A percentile compares a stretch with the other conserved stretches of the same genome.
Conservation (phyloP, 164 flowering plant species). For the Magnolia sinica region DNA sequence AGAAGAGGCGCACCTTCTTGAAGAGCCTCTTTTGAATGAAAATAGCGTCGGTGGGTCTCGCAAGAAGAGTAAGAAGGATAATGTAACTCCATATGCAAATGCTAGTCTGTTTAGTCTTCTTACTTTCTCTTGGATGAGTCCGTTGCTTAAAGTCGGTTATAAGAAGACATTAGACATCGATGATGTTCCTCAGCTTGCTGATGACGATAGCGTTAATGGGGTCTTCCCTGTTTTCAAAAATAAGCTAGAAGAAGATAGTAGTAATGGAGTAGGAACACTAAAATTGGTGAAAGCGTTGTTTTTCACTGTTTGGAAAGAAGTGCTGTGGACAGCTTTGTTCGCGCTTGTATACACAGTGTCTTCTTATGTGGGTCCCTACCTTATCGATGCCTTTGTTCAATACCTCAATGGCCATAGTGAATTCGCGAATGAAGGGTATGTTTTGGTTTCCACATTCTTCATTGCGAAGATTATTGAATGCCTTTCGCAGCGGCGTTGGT, state of each 20-base stretch:
- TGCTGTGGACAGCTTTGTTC: slow-evolving; percentile 38
- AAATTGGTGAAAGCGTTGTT: slow-evolving; percentile 48
- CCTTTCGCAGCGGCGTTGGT: slow-evolving; percentile 56
- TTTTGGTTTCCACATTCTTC: slow-evolving; percentile 50
- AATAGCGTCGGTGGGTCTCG: slow-evolving; percentile 4
- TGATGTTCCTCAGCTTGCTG: slow-evolving; percentile 43
- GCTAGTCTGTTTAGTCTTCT: slow-evolving; percentile 34
- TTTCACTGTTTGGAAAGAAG: slow-evolving; percentile 39
- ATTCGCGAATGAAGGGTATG: slow-evolving; percentile 46
- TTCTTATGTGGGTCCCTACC: slow-evolving; percentile 73
- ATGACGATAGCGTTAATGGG: slow-evolving; percentile 24
- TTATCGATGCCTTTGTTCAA: slow-evolving; percentile 65
- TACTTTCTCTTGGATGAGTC: slow-evolving; percentile 47
- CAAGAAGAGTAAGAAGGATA: slow-evolving; percentile 7
- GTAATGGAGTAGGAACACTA: slow-evolving; percentile 32
- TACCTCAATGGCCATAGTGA: slow-evolving; percentile 46
- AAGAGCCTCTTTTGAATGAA: slow-evolving; percentile 30
- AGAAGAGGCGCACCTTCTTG: slow-evolving; percentile 13
- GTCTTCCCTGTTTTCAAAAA: slow-evolving; percentile 25
- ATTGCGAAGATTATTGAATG: slow-evolving; percentile 63
- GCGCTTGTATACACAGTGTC: slow-evolving; percentile 38
- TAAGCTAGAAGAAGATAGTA: slow-evolving; percentile 17
- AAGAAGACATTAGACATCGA: slow-evolving; percentile 39
- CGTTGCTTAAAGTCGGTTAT: slow-evolving; percentile 33
- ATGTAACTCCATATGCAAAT: slow-evolving; percentile 26